A percentile compares a stretch with the other conserved stretches of the same genome.
Evolutionary conservation across 1,284 basidiomycete genomes (phyloP).

Genomic region (Paramarasmius palmivorus): DNA sequence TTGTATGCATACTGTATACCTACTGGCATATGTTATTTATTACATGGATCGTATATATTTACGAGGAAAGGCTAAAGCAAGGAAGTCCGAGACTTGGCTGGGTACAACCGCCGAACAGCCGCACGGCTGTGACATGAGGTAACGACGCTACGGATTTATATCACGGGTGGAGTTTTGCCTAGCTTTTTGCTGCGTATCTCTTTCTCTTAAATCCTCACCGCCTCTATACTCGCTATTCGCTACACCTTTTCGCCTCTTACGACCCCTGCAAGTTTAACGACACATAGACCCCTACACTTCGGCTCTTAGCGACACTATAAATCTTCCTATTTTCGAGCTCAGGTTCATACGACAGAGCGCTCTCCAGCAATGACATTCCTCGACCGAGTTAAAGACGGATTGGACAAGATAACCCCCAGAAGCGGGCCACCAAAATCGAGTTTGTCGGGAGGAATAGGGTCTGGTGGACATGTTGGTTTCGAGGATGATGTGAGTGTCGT

Average conservation of each 20-base stretch:
- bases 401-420: conserved; percentile 36
- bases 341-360: background rate
- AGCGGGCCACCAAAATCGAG: conserved; percentile 33
- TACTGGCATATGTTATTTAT: too few relatives aligned
- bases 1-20: too few relatives aligned
- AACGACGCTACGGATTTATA: background rate
- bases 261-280: background rate
- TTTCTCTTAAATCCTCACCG: background rate
- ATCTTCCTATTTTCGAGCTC: background rate
- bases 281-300: too few relatives aligned
- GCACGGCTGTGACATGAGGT: background rate
- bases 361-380: background rate
- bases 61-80: too few relatives aligned
- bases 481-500: conserved; percentile 65
- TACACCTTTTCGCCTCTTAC: background rate
- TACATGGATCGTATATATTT: too few relatives aligned
- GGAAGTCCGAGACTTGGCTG: too few relatives aligned
- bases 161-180: background rate
- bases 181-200: background rate
- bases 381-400: conserved; percentile 31
- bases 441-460: conserved; percentile 52
- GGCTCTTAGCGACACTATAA: background rate
- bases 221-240: too few relatives aligned
- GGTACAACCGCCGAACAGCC: too few relatives aligned
- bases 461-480: conserved; percentile 56